These are phyloP conservation scores for Kluyveromyces sp. DNA, from an alignment of 1,139 yeast genomes.

Conservation along the genomic window DNA sequence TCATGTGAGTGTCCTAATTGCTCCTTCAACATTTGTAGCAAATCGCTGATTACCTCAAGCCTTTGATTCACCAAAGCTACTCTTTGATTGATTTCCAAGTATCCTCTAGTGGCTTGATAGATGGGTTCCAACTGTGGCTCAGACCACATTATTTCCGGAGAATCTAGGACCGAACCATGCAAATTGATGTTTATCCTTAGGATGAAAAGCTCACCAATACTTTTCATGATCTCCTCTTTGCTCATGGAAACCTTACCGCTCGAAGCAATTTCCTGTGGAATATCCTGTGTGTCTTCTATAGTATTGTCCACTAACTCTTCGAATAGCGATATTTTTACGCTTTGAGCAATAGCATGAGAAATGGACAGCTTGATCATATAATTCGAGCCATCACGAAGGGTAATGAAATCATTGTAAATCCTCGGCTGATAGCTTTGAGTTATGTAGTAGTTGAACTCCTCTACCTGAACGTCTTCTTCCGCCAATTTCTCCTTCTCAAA, in stretches of 20 bases:
- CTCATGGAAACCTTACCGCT: slow-evolving; percentile 94
- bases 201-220: slow-evolving; percentile 91
- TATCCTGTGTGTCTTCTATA: slow-evolving; percentile 92
- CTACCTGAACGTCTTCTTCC: slow-evolving; percentile 84
- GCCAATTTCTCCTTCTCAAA: slow-evolving; percentile 90
- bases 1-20: slow-evolving; percentile 90
- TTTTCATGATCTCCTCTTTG: slow-evolving; percentile 90
- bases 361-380: slow-evolving; percentile 85
- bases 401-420: slow-evolving; percentile 89
- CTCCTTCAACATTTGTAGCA: slow-evolving; percentile 91
- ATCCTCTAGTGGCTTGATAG: slow-evolving; percentile 93
- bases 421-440: slow-evolving; percentile 92
- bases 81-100: slow-evolving; percentile 86
- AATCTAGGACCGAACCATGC: slow-evolving; percentile 91
- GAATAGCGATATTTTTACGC: slow-evolving; percentile 86
- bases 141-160: slow-evolving; percentile 98
- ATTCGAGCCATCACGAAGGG: slow-evolving; percentile 82
- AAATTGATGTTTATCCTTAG: slow-evolving; percentile 82
- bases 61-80: slow-evolving; percentile 85
- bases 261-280: slow-evolving; percentile 90
- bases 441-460: slow-evolving; percentile 89
- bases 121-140: slow-evolving; percentile 97
- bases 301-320: slow-evolving; percentile 95
- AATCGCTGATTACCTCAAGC: slow-evolving; percentile 85
- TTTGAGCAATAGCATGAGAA: slow-evolving; percentile 87